Conservation (phyloP, 2,329 filamentous ascomycete genomes). For the Fusarium sp. region DNA sequence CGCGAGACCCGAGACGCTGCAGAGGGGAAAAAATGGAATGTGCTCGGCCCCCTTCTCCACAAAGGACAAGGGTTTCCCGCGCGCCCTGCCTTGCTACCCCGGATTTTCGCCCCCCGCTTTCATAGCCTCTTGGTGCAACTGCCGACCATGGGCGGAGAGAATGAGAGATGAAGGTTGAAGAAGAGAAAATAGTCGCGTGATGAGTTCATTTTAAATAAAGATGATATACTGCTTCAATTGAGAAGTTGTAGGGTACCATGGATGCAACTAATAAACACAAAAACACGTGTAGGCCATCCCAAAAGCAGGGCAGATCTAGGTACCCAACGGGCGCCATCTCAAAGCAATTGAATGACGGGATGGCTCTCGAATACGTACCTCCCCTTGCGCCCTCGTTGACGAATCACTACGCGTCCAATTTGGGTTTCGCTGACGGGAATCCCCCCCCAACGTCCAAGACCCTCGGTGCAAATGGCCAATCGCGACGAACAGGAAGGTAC, state of each 20-base stretch:
- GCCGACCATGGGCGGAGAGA: conserved; percentile 28
- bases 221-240: not conserved
- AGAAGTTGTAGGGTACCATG: not conserved
- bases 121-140: conserved; percentile 25
- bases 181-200: conserved; percentile 20
- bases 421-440: conserved; percentile 28
- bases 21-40: not conserved
- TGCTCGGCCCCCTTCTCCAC: conserved; percentile 32
- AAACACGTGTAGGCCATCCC: not conserved
- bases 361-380: conserved; percentile 4
- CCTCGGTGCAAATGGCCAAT: conserved; percentile 30
- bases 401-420: conserved; percentile 32
- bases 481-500: conserved; percentile 29
- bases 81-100: conserved; percentile 39
- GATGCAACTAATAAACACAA: not conserved
- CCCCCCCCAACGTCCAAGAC: conserved; percentile 19
- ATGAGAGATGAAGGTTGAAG: not conserved
- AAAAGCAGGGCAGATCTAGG: not conserved
- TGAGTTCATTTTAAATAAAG: not conserved
- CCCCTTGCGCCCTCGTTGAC: conserved; percentile 27
- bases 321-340: not conserved
- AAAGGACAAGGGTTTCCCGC: conserved; percentile 31
- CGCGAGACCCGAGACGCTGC: conserved; percentile 9
- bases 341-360: not conserved
- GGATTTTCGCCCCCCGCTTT: conserved; percentile 43